phyloP scores from a whole-genome alignment of 2,329 filamentous ascomycete genomes.

The Aspergillus fischeri region DNA sequence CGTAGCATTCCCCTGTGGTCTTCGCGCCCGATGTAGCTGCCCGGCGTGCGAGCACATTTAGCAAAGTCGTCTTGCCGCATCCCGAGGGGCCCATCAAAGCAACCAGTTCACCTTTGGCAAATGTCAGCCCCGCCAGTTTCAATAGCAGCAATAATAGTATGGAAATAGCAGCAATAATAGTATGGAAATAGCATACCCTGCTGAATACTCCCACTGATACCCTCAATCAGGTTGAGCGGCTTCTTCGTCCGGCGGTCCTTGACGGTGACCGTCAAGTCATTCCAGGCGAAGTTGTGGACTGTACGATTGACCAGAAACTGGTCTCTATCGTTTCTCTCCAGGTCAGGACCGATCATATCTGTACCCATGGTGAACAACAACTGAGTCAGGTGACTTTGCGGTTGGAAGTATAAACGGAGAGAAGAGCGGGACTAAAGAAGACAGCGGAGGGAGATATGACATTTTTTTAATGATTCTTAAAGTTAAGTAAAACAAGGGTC shows the following conservation, averaged over 20 bases:
- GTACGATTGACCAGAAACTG: slow-evolving; percentile 52
- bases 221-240: slow-evolving; percentile 59
- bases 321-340: slow-evolving; percentile 27
- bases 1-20: slow-evolving; percentile 51
- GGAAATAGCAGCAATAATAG: background rate
- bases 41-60: slow-evolving; percentile 72
- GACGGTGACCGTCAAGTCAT: slow-evolving; percentile 63
- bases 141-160: background rate
- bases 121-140: background rate
- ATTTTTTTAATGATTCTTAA: background rate
- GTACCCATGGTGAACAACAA: background rate
- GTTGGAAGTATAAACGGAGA: background rate
- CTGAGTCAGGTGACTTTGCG: background rate
- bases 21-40: slow-evolving; percentile 51
- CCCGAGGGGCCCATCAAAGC: slow-evolving; percentile 77
- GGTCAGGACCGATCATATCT: slow-evolving; percentile 14
- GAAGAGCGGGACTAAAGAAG: background rate
- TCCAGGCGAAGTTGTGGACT: slow-evolving; percentile 64
- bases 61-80: slow-evolving; percentile 75
- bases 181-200: slow-evolving; percentile 45
- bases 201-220: slow-evolving; percentile 60
- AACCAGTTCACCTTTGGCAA: slow-evolving; percentile 59
- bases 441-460: background rate
- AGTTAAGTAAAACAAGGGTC: background rate
- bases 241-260: slow-evolving; percentile 65